Conservation (phyloP, 2,329 filamentous ascomycete genomes). For the Pseudogymnoascus sp. region DNA sequence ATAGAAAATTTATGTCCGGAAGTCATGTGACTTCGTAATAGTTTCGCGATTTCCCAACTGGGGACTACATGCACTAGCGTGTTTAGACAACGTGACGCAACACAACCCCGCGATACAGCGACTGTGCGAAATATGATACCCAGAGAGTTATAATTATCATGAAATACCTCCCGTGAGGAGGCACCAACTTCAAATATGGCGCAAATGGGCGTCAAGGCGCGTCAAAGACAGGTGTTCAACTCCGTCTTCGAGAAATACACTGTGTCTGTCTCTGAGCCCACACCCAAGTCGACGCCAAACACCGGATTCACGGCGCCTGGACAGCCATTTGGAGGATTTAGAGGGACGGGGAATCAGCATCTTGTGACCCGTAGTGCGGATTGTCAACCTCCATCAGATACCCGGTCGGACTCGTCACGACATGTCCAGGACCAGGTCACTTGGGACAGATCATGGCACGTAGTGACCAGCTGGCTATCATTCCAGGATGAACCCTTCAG, state of each 20-base stretch:
- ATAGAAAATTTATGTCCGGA: not conserved
- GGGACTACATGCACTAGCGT: not conserved
- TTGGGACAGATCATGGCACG: conserved; percentile 58
- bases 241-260: conserved; percentile 24
- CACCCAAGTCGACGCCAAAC: conserved; percentile 24
- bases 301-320: conserved; percentile 21
- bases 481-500: conserved; percentile 39
- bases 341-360: not conserved
- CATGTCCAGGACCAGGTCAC: conserved; percentile 38
- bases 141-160: conserved; percentile 5
- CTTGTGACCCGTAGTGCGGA: not conserved
- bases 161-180: conserved; percentile 3
- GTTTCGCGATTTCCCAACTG: conserved; percentile 9
- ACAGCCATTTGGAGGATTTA: conserved; percentile 22
- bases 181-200: conserved; percentile 7
- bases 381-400: not conserved
- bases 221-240: conserved; percentile 26
- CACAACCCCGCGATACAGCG: conserved; percentile 1
- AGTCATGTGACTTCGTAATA: conserved; percentile 2
- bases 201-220: conserved; percentile 1
- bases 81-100: conserved; percentile 7
- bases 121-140: conserved; percentile 7
- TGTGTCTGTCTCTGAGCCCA: conserved; percentile 24
- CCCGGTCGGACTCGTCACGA: not conserved
- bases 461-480: conserved; percentile 51